Evolutionary conservation across 768 basidiomycete species (phyloP), one percentile per base, ranked within the genome.

Genomic region (Serpula lacrymans): DNA sequence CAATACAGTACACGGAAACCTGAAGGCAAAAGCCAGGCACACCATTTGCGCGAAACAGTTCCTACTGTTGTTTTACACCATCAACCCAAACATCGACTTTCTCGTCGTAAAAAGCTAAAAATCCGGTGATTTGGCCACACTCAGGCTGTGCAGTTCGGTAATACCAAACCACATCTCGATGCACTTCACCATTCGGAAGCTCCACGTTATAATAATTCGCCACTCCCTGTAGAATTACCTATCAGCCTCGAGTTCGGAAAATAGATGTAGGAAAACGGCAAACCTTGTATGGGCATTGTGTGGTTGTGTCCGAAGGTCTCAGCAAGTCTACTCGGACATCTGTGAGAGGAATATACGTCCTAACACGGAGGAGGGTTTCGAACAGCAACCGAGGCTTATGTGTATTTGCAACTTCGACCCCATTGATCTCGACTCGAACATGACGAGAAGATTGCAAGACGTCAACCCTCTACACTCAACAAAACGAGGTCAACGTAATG

Each of bases 251-350:
- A 22, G 6, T 1, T 11, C 6, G 17, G 11, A 35, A 13, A 20
- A 38, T 17, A n/a, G 21, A 23, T n/a, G 10, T n/a, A 18, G 8
- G 21, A 38, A 21, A 9, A 45, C 39, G 29, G 16, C 45, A 12
- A 34, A 77, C 82, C 72, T 85, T 84, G 68, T 83, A 85, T 1
- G 80, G 82, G 49, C 82, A 84, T 16, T 51, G 57, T 0, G 74
- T 72, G 1, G 55, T 70, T 6, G 67, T 59, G 9, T 71, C 56
- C 4, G 82, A 79, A 6, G 67, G 62, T 24, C 51, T 58, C 46
- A 83, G 64, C 3, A 78, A 55, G 18, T 77, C 76, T 39, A 81
- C 48, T 22, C 63, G 63, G 41, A 69, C 72, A 54, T 83, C 77
- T 10, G 68, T 69, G 58, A 74, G 71, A 1, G 80, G 78, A 43